These are phyloP conservation scores for Ballota nigra DNA, from an alignment of 257 asterid genomes.

Conservation along the genomic window DNA sequence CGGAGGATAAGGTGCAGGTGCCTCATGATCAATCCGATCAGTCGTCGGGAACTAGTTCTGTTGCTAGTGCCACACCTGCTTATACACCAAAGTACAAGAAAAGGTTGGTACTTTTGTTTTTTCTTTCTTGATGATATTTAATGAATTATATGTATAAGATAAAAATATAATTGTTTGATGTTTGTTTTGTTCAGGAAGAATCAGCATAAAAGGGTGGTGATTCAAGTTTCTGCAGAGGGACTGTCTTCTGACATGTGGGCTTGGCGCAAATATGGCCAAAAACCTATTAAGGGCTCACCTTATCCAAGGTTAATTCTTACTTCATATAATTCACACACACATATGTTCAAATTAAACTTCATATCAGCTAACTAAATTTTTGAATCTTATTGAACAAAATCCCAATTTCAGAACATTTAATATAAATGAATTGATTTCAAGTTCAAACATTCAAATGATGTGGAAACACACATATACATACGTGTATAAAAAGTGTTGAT, in stretches of 20 bases:
- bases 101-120: constrained; percentile 41
- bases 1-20: constrained; percentile 12
- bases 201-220: constrained; percentile 77
- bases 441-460: too few relatives aligned
- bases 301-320: constrained; percentile 65
- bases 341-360: too few relatives aligned
- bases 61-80: constrained; percentile 15
- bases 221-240: constrained; percentile 63
- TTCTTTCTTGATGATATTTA: too few relatives aligned
- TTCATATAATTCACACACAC: too few relatives aligned
- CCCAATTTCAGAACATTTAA: too few relatives aligned
- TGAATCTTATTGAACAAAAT: too few relatives aligned
- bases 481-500: too few relatives aligned
- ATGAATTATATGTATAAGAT: background rate
- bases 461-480: too few relatives aligned
- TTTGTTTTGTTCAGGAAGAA: constrained; percentile 51
- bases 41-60: constrained; percentile 27
- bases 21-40: constrained; percentile 22
- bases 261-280: constrained; percentile 97
- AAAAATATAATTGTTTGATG: background rate
- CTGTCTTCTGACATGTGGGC: constrained; percentile 92
- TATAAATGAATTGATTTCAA: too few relatives aligned
- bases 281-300: constrained; percentile 95
- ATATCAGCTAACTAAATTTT: too few relatives aligned
- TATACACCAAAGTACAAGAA: constrained; percentile 66